These are phyloP conservation scores for Venustampulla echinocandica DNA, from an alignment of 495 filamentous ascomycete species.

Conservation along the genomic window DNA sequence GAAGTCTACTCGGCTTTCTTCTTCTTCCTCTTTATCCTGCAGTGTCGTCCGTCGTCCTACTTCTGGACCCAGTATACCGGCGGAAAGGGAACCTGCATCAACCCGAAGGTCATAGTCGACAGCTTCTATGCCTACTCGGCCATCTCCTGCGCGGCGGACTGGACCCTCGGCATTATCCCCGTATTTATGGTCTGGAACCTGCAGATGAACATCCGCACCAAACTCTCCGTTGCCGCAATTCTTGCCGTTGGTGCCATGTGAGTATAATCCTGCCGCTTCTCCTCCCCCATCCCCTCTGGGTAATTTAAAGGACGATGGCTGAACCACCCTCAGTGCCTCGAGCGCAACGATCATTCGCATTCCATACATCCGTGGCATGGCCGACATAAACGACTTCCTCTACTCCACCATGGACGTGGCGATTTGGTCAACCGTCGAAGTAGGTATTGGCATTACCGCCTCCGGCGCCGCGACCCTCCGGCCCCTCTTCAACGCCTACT, in stretches of 20 bases:
- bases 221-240: conserved; percentile 28
- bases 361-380: conserved; percentile 27
- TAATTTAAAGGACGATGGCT: background rate
- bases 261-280: conserved; percentile 6
- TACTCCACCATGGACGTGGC: conserved; percentile 31
- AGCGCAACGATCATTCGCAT: conserved; percentile 34
- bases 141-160: conserved; percentile 28
- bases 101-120: conserved; percentile 12
- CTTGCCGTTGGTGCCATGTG: conserved; percentile 29
- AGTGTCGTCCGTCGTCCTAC: conserved; percentile 32
- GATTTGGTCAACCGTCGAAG: conserved; percentile 33
- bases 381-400: conserved; percentile 21
- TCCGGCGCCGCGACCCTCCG: conserved; percentile 32
- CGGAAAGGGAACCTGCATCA: conserved; percentile 23
- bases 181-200: conserved; percentile 37
- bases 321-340: conserved; percentile 24
- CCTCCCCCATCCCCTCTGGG: background rate
- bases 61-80: conserved; percentile 31
- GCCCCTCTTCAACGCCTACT: conserved; percentile 26
- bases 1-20: conserved; percentile 27
- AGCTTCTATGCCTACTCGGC: conserved; percentile 23
- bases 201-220: conserved; percentile 30
- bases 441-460: conserved; percentile 29
- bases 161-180: conserved; percentile 34
- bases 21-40: conserved; percentile 35